A percentile compares a stretch with the other conserved stretches of the same genome.
These are phyloP conservation scores for Serendipita sp. DNA, from an alignment of 768 basidiomycete genomes.

Conservation along the genomic window DNA sequence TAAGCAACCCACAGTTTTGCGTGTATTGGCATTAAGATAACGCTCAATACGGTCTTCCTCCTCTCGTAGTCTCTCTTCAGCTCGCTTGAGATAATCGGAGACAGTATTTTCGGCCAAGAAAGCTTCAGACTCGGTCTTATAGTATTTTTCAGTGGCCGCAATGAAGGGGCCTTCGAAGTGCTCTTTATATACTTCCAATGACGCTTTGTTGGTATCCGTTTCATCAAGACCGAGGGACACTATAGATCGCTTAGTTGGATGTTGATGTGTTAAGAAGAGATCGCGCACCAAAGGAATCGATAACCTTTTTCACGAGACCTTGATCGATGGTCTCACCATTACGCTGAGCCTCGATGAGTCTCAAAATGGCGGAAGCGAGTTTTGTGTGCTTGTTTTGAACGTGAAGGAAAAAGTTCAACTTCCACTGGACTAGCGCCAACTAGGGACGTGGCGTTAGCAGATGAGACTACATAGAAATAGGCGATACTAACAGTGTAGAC, in stretches of 20 bases:
- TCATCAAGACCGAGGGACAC: conserved; percentile 90
- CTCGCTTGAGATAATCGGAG: conserved; percentile 89
- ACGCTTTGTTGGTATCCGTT: conserved; percentile 77
- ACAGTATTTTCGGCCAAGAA: conserved; percentile 81
- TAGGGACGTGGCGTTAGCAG: conserved; percentile 14
- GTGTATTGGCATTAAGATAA: conserved; percentile 78
- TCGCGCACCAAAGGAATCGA: conserved; percentile 60
- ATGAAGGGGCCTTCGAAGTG: conserved; percentile 86
- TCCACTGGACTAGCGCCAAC: conserved; percentile 97
- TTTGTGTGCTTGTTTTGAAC: conserved; percentile 72
- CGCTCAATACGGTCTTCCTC: conserved; percentile 92
- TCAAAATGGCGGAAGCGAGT: conserved; percentile 72
- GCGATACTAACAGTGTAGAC: conserved; percentile 71
- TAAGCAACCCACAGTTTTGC: conserved; percentile 36
- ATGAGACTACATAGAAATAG: conserved; percentile 27
- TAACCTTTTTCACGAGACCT: conserved; percentile 80
- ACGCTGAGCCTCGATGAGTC: conserved; percentile 81
- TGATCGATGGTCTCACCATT: conserved; percentile 92
- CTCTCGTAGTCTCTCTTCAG: conserved; percentile 79
- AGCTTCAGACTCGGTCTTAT: conserved; percentile 77
- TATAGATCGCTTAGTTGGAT: conserved; percentile 8
- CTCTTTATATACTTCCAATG: conserved; percentile 83
- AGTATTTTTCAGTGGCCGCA: conserved; percentile 75
- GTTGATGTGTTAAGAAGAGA: not conserved
- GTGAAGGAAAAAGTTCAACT: conserved; percentile 70